Base-by-base conservation (phyloP, 768 basidiomycete genomes). In the Chlorophyllum brunneum region DNA sequence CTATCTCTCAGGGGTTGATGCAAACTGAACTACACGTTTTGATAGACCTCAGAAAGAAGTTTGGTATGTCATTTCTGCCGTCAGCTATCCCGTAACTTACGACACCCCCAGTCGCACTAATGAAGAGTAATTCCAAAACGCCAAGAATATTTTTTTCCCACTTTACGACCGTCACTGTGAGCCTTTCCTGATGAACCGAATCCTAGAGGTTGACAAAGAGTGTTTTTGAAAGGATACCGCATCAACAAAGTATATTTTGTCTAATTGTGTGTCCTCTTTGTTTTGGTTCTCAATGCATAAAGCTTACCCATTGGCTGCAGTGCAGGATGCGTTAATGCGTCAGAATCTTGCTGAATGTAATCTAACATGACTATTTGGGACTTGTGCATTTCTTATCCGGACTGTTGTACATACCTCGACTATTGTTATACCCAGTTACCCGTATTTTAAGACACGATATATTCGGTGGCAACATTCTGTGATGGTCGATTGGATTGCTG, bases 121-220 rank as follows among this genome's bases (percentile, higher is more conserved):
- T 75, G 47, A 67, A 71, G 45, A 74, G 77, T 51, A 66, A 72
- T 37, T 78, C 77, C 2, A 67, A 69, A 1, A 51, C 66, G 9
- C 64, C 70, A 13, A 73, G 84, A 41, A 68, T 76, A 2, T 85
- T 83, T 60, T 85, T 83, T 58, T 80, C 76, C 58, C 85, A 86
- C 67, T 73, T 85, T 51, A 87, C 85, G 7, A 76, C 80, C 1
- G 84, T 83, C 5, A 86, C 81, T 54, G 85, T 86, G 49, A 55
- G 79, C 66, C 23, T 29, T 16, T 13, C 45, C 16, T 15, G 50
- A 18, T 26, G 38, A 44, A n/a, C 18, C 5, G 46, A 10, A 33
- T 22, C 13, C 40, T 27, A 16, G 23, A 31, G 10, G 23, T 60
- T 59, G 43, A 55, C 13, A 20, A 13, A 9, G 37, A 37, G 45